Base-by-base conservation (phyloP, 176 grass and related monocot genomes). In the Bolboschoenus planiculmis region DNA sequence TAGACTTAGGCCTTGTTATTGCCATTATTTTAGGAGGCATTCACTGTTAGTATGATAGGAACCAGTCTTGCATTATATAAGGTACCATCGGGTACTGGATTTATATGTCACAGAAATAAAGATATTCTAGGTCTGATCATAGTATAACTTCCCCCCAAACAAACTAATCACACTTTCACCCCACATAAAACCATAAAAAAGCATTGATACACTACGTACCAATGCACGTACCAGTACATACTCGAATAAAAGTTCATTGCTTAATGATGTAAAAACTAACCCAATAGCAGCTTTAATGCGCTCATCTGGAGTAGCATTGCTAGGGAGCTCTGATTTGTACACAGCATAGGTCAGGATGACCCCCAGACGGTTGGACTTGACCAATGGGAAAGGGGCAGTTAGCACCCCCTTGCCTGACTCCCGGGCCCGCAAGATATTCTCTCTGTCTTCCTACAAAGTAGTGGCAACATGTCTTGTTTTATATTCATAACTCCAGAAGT, bases 291-390 rank as follows among this genome's bases (percentile, higher is more conserved):
- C 90, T 82, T 93, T 71, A 82, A 90, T 86, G 75, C 93, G 89
- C 66, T 99, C 87, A 7, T 85, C 67, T 5, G 82, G 89, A 26
- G 79, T 93, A 50, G 85, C 93, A 84, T 90, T 88, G 20, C 85
- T 87, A 72, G 93, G 89, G 75, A 93, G 93, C 51, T 93, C 97
- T 43, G 83, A 65, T 78, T 96, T 92, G 89, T 95, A 99, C 64
- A 99, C 97, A 1, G 93, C 85, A 83, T 93, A 99, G 10, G 97
- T 99, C 29, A 73, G 90, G 75, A 99, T 99, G 53, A 99, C 93
- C 20, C 97, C 97, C 0, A 99, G 92, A 40, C 97, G 91, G 84
- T 91, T 95, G 13, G 88, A 90, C 68, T 99, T 99, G 47, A 99
- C 86, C 46, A 99, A 90, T 43, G 72, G 82, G 34, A 99, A 95